A percentile compares a stretch with the other conserved stretches of the same genome.
Evolutionary conservation across 2,329 filamentous ascomycete species (phyloP).

Genomic region (Diplocarpon mali): DNA sequence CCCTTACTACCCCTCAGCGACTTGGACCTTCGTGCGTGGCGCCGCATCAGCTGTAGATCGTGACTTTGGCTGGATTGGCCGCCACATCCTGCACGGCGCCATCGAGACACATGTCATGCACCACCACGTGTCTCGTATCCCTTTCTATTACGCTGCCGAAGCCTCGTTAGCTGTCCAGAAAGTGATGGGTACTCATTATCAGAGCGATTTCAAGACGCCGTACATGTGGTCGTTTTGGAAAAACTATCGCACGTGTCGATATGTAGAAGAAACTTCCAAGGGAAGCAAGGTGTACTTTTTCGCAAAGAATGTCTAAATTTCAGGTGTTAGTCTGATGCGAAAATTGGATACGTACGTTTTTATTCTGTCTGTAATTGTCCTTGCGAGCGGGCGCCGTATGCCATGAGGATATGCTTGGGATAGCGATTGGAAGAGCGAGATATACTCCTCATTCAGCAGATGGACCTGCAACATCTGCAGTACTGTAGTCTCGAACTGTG

Average conservation of each 20-base stretch:
- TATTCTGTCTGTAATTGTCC: no score
- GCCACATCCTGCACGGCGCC: slow-evolving; percentile 52
- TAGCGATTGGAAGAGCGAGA: no score
- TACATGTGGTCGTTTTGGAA: slow-evolving; percentile 26
- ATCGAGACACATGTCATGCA: slow-evolving; percentile 52
- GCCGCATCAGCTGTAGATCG: slow-evolving; percentile 51
- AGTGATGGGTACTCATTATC: slow-evolving; percentile 42
- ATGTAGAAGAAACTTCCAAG: slow-evolving; percentile 23
- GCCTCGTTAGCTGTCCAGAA: slow-evolving; percentile 43
- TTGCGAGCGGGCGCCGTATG: no score
- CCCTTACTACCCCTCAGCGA: slow-evolving; percentile 45
- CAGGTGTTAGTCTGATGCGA: no score
- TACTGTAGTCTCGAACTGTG: no score
- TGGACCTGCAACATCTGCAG: no score
- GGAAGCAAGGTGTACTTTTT: slow-evolving; percentile 19
- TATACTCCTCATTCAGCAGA: no score
- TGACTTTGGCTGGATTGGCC: slow-evolving; percentile 50
- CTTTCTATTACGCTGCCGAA: slow-evolving; percentile 46
- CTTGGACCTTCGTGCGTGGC: slow-evolving; percentile 50
- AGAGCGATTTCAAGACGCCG: slow-evolving; percentile 27
- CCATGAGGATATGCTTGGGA: no score
- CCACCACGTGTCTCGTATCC: slow-evolving; percentile 47
- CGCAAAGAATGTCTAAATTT: slow-evolving; percentile 6
- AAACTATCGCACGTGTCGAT: slow-evolving; percentile 19
- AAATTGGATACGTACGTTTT: no score